Evolutionary conservation across 768 basidiomycete genomes (phyloP), one percentile per base, ranked within the genome.

Genomic region (Russula lepida): DNA sequence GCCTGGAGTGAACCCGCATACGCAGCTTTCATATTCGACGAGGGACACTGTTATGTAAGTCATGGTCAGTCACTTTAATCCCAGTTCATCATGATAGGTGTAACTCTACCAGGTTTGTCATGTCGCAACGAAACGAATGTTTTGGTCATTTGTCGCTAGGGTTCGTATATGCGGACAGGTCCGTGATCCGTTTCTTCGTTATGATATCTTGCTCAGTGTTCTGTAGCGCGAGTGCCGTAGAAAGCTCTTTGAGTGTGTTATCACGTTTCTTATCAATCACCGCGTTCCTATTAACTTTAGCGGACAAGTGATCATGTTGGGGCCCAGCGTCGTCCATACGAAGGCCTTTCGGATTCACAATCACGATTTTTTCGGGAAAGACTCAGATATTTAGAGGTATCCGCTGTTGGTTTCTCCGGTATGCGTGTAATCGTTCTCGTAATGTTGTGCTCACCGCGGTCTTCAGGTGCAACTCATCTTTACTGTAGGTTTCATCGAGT

Each of bases 21-120:
- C 69, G 84, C 83, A n/a, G 80, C 85, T 0, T 80, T 87, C 57
- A 62, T 88, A 25, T 89, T 85, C 59, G 81, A 82, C 64, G 70
- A 70, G 0, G 84, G 85, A 0, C 19, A 62, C 2, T 89, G 88
- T 64, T 79, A 79, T 69, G 83, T 86, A 59, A 46, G 75, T 68
- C 48, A 51, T 25, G 13, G 21, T 32, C 32, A 12, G 21, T 32
- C 32, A 12, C 33, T 56, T n/a, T 53, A 5, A 19, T 19, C 8
- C 21, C 61, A 1, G 25, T 35, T 15, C 7, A 30, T 30, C 43
- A 28, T 23, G 11, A 44, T 21, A 21, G 21, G 21, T 19, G 11
- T 32, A 35, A 32, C 3, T 37, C 21, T 49, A 51, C 49, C 30
- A 41, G 47, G 12, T 66, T 25, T 61, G 33, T 37, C 25, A 17